A percentile compares a stretch with the other conserved stretches of the same genome.
phyloP scores from a whole-genome alignment of 2,329 filamentous ascomycete species.

The Ophiosphaerella korrae region DNA sequence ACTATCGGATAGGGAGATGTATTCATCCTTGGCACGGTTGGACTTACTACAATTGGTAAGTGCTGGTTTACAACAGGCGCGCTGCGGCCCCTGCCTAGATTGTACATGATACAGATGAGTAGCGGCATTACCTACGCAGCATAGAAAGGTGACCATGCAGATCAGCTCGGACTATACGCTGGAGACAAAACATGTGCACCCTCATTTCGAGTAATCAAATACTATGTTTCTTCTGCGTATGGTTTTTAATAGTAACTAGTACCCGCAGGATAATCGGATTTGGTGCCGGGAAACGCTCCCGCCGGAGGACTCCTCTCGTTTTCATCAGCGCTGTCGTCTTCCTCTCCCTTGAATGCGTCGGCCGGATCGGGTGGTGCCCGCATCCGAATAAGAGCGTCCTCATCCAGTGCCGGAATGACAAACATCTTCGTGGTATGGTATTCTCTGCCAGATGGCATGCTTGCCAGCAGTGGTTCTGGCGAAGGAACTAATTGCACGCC shows the following conservation, averaged over 20 bases:
- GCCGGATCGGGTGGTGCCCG: conserved; percentile 60
- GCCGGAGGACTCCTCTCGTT: conserved; percentile 35
- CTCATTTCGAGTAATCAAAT: neutral
- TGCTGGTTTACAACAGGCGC: conserved; percentile 7
- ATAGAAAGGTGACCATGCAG: neutral
- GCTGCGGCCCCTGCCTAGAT: neutral
- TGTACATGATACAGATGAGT: neutral
- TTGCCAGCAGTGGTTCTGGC: conserved; percentile 71
- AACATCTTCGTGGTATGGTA: conserved; percentile 76
- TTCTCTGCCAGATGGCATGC: conserved; percentile 86
- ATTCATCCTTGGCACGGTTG: conserved; percentile 10
- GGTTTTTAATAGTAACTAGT: conserved; percentile 38
- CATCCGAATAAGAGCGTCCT: conserved; percentile 64
- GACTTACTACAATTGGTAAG: conserved; percentile 20
- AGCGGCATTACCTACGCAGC: neutral
- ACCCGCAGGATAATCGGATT: conserved; percentile 35
- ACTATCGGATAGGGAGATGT: neutral
- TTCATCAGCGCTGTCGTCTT: conserved; percentile 46
- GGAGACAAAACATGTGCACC: neutral
- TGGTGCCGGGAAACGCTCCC: conserved; percentile 46
- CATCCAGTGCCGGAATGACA: conserved; percentile 67
- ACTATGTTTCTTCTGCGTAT: neutral
- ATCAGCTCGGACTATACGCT: conserved; percentile 1
- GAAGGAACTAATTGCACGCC: conserved; percentile 79
- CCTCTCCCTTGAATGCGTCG: conserved; percentile 46